Evolutionary conservation across 768 basidiomycete genomes (phyloP), one percentile per base, ranked within the genome.

Genomic region (Boletales sp.): DNA sequence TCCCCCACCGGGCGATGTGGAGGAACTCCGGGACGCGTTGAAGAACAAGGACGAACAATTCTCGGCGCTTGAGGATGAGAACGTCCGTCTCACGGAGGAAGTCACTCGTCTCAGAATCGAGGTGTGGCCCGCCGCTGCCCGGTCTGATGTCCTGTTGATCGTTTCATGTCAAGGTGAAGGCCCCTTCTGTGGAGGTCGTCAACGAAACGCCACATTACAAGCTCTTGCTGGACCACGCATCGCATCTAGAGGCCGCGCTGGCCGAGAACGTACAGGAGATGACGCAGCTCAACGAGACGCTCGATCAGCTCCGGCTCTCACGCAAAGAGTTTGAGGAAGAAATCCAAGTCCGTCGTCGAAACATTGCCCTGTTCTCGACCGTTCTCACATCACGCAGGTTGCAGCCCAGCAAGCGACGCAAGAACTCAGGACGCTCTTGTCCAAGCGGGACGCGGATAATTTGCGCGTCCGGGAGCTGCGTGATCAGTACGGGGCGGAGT

Each of bases 381-480:
- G 21, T 45, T 57, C 55, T 52, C 50, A 60, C 42, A 31, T 51
- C 44, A 50, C 45, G 43, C 43, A 78, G 77, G 59, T 58, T 42
- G 67, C 71, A 43, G 74, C 77, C 10, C 75, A 73, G 27, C 74
- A 80, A 59, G 68, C 73, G 32, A 71, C 76, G n/a, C 78, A 85
- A 55, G 88, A 94, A 29, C 71, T 87, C 30, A 83, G 80, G 57
- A 62, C 65, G 1, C 74, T 81, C 63, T 65, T 87, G 34, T 70
- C 72, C 9, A 87, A 85, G 60, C 81, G 84, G 32, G 85, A 89
- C 54, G 68, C 72, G 3, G 88, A 91, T 46, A 81, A 80, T 56
- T 66, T 74, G 17, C 81, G 89, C 30, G 72, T 91, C 17, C 81
- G 89, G 18, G 85, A 86, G 45, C 76, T 82, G 53, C 81, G 89